phyloP scores from a whole-genome alignment of 805 yeast species.

The Cyberlindnera petersonii region DNA sequence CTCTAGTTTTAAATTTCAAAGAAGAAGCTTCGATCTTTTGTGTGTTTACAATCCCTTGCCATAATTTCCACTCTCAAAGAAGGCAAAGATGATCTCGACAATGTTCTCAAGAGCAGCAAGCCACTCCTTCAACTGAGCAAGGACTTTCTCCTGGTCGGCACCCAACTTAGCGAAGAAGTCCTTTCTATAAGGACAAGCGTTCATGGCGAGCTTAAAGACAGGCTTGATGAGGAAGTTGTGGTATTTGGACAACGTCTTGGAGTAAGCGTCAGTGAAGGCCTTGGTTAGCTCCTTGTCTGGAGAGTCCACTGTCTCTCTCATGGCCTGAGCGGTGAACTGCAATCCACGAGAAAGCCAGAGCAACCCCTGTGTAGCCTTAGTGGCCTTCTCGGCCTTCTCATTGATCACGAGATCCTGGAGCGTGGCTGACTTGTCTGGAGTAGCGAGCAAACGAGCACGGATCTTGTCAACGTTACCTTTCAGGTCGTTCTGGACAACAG shows the following conservation, averaged over 20 bases:
- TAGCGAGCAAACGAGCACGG: slow-evolving; percentile 57
- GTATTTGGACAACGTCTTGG: slow-evolving; percentile 73
- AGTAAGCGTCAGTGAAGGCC: slow-evolving; percentile 82
- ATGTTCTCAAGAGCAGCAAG: slow-evolving; percentile 69
- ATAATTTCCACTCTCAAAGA: slow-evolving; percentile 75
- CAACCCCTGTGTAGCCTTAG: slow-evolving; percentile 86
- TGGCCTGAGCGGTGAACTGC: slow-evolving; percentile 85
- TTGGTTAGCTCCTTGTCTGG: slow-evolving; percentile 61
- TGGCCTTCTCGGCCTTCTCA: slow-evolving; percentile 60
- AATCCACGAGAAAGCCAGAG: slow-evolving; percentile 85
- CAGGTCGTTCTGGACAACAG: slow-evolving; percentile 84
- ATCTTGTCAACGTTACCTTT: slow-evolving; percentile 80
- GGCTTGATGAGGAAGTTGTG: slow-evolving; percentile 83
- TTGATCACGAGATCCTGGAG: slow-evolving; percentile 73
- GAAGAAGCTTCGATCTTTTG: too few species aligned
- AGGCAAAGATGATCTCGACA: slow-evolving; percentile 68
- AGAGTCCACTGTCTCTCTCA: slow-evolving; percentile 70
- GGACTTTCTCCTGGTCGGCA: slow-evolving; percentile 63
- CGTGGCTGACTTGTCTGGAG: slow-evolving; percentile 61
- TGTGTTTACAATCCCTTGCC: slow-evolving; percentile 86
- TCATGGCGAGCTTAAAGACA: slow-evolving; percentile 89
- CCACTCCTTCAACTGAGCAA: slow-evolving; percentile 66
- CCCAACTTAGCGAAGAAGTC: slow-evolving; percentile 84
- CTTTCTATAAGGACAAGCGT: slow-evolving; percentile 88
- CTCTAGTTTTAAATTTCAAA: too few species aligned